phyloP scores from a whole-genome alignment of 331 rosid genomes.

The Prunus yedoensis region DNA sequence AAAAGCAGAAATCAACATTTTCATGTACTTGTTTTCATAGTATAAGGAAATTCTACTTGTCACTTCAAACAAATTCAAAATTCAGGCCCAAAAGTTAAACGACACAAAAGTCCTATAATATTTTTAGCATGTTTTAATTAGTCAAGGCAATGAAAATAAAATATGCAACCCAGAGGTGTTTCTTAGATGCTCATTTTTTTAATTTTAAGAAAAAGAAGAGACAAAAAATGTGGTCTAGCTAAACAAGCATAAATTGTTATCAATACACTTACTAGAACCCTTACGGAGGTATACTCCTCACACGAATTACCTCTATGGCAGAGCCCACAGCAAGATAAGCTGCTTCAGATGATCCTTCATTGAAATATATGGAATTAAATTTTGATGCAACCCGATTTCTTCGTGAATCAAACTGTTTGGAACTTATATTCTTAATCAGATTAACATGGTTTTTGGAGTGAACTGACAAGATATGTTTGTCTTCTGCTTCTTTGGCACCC shows the following conservation, averaged over 20 bases:
- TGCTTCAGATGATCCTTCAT: constrained; percentile 80
- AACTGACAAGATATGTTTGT: constrained; percentile 45
- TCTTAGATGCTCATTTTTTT: neutral
- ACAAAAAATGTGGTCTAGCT: neutral
- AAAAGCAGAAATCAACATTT: neutral
- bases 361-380: constrained; percentile 69
- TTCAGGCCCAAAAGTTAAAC: neutral
- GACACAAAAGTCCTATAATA: no score
- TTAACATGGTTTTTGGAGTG: constrained; percentile 66
- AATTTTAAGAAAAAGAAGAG: neutral
- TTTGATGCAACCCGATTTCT: constrained; percentile 45
- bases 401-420: constrained; percentile 43
- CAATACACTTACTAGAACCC: neutral
- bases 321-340: constrained; percentile 95
- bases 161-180: neutral
- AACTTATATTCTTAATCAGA: constrained; percentile 68
- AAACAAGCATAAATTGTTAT: neutral
- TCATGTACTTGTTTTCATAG: neutral
- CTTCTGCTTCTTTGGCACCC: constrained; percentile 77
- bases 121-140: no score
- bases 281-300: neutral
- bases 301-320: constrained; percentile 59
- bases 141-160: no score
- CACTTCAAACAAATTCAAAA: neutral
- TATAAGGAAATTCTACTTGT: neutral